Conservation (phyloP, 768 basidiomycete species). For the Lactarius psammicola region DNA sequence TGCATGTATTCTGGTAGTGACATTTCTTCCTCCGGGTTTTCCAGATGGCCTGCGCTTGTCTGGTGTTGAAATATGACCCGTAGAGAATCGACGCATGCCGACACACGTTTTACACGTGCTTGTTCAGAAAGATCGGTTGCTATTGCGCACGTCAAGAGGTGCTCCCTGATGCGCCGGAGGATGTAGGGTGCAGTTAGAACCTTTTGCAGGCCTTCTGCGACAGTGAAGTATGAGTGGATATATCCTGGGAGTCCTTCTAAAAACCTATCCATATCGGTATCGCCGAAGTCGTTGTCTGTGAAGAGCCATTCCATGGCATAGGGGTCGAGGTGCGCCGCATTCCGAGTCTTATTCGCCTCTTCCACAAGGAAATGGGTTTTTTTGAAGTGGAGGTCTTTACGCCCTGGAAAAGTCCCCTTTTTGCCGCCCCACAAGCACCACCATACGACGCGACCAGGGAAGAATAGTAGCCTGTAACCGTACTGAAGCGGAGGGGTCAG, state of each 20-base stretch:
- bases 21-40: background rate
- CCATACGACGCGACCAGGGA: background rate
- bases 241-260: conserved; percentile 15
- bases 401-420: too few relatives aligned
- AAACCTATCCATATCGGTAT: conserved; percentile 17
- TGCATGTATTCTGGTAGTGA: background rate
- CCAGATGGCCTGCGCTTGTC: background rate
- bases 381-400: background rate
- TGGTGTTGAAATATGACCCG: background rate
- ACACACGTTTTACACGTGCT: background rate
- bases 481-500: conserved; percentile 10
- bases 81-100: conserved; percentile 2
- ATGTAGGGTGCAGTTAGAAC: background rate
- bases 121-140: conserved; percentile 5
- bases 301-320: conserved; percentile 19
- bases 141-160: conserved; percentile 9
- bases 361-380: background rate
- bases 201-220: background rate
- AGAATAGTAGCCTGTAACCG: background rate
- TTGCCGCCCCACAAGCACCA: too few relatives aligned
- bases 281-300: conserved; percentile 8
- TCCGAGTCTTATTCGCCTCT: background rate
- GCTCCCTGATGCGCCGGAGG: conserved; percentile 2
- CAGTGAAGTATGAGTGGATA: conserved; percentile 1
- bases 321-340: background rate